Conservation (phyloP, 75 land plant genomes). For the Picea glauca region DNA sequence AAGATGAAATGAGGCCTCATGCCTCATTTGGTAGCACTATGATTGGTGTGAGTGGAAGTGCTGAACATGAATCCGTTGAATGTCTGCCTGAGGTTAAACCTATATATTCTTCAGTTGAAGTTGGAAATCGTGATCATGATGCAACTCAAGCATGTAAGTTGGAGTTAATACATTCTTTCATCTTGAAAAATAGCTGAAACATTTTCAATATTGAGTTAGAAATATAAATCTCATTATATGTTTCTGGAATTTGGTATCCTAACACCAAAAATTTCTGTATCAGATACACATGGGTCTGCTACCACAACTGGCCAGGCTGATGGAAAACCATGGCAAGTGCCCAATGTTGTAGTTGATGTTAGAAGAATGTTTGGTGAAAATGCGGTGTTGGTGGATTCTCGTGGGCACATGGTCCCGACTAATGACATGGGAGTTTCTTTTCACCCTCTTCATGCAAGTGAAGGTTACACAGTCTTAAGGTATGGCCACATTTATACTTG, state of each 20-base stretch:
- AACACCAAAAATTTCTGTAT: neutral
- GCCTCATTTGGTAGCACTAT: slow-evolving; percentile 14
- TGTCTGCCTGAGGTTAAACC: slow-evolving; percentile 2
- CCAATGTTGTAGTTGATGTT: neutral
- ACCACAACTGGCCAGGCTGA: neutral
- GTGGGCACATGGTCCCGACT: slow-evolving; percentile 9
- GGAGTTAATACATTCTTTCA: slow-evolving; percentile 2
- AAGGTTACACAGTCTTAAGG: slow-evolving; percentile 1
- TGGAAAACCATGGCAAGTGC: neutral
- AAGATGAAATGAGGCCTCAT: slow-evolving; percentile 16
- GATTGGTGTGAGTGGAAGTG: slow-evolving; percentile 8
- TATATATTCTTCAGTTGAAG: neutral
- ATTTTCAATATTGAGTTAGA: neutral
- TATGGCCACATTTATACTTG: neutral
- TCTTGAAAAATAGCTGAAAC: neutral
- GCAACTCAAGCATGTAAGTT: neutral
- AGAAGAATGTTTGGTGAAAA: slow-evolving; percentile 11
- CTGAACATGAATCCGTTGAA: neutral
- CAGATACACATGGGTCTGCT: neutral
- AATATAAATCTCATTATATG: slow-evolving; percentile 12
- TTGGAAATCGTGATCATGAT: neutral
- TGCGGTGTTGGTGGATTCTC: slow-evolving; percentile 1
- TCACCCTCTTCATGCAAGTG: neutral
- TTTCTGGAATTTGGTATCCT: neutral
- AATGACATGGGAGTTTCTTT: slow-evolving; percentile 4